phyloP scores from a whole-genome alignment of 192 early-diverging fungal genomes.

The Backusella luteola region DNA sequence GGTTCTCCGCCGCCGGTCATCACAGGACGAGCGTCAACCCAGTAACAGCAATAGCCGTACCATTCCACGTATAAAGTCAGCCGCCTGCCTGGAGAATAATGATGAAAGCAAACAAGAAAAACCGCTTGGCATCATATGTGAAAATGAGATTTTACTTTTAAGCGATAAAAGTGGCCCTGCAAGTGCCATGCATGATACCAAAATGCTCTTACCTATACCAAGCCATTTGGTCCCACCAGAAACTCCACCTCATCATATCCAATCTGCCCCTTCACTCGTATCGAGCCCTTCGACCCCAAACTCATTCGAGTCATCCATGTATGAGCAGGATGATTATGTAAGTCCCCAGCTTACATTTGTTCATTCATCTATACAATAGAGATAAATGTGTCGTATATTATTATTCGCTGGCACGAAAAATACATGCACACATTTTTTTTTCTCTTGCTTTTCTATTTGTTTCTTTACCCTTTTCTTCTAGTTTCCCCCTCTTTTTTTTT shows the following conservation, averaged over 20 bases:
- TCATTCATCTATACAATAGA: conserved; percentile 4
- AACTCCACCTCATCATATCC: conserved; percentile 6
- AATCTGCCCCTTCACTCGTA: conserved; percentile 9
- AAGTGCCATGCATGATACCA: background rate
- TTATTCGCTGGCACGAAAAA: conserved; percentile 6
- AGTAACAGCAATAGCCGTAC: background rate
- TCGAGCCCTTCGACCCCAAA: conserved; percentile 15
- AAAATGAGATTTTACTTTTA: background rate
- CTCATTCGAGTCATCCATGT: conserved; percentile 1
- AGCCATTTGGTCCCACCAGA: conserved; percentile 5
- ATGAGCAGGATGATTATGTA: background rate
- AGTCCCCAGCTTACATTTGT: background rate
- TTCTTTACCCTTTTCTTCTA: background rate
- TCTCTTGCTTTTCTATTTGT: no score
- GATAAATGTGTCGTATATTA: background rate
- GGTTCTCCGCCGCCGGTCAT: background rate
- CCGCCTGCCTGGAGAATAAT: background rate
- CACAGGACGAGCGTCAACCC: conserved; percentile 5
- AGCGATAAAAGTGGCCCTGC: background rate
- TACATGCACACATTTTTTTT: background rate
- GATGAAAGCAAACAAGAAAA: background rate
- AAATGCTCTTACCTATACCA: background rate
- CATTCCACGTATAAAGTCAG: background rate
- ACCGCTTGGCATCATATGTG: background rate
- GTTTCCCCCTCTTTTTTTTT: background rate